Conservation (phyloP, 352 stramenopile species). For the Ophiocytium majus region DNA sequence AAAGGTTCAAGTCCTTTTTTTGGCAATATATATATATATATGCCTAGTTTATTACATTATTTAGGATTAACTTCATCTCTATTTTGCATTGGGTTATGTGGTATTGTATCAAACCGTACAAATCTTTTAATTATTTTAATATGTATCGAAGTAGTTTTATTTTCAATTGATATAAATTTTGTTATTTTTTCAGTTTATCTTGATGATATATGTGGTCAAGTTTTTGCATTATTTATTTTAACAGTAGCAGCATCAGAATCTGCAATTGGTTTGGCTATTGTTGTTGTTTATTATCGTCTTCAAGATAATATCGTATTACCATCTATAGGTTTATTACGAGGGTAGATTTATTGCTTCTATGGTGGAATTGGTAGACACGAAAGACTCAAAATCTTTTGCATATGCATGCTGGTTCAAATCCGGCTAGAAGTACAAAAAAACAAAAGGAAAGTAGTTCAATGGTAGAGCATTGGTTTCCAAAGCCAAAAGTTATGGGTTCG, state of each 20-base stretch:
- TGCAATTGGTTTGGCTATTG: background rate
- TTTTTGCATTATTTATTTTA: background rate
- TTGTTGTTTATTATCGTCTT: too few species aligned
- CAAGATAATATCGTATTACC: too few species aligned
- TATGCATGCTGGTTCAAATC: too few species aligned
- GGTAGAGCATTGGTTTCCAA: background rate
- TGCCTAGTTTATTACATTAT: conserved; percentile 19
- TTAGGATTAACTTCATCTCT: conserved; percentile 9
- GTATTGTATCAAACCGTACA: conserved; percentile 20
- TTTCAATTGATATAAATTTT: conserved; percentile 25
- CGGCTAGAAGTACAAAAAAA: too few species aligned
- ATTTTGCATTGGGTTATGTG: conserved; percentile 16
- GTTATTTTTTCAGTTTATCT: conserved; percentile 23
- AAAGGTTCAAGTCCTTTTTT: too few species aligned
- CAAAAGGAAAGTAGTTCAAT: background rate
- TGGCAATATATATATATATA: too few species aligned
- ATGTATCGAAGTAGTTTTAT: conserved; percentile 19
- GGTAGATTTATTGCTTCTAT: too few species aligned
- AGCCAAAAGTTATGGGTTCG: background rate
- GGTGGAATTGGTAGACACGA: too few species aligned
- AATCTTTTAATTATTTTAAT: conserved; percentile 26
- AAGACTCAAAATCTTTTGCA: too few species aligned
- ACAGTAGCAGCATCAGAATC: background rate
- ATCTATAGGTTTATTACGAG: too few species aligned
- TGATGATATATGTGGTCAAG: conserved; percentile 8